Percentiles rank a stretch among this genome's conserved stretches.
phyloP scores from a whole-genome alignment of 2,329 filamentous ascomycete genomes.

The Calonectria henricotiae region DNA sequence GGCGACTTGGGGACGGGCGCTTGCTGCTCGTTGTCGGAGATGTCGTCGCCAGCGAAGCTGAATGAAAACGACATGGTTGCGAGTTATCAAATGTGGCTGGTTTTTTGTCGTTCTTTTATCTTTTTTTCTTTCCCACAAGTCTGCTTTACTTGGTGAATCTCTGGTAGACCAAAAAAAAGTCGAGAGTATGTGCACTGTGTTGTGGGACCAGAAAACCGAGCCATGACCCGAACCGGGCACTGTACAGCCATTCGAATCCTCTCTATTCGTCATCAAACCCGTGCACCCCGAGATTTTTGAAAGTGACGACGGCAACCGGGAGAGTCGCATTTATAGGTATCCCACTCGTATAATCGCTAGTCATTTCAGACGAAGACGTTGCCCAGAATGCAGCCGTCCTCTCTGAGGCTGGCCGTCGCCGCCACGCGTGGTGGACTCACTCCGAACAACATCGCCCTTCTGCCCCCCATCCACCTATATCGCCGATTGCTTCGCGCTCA shows the following conservation, averaged over 20 bases:
- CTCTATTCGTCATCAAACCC: constrained; percentile 32
- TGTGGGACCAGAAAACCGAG: constrained; percentile 44
- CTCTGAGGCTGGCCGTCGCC: constrained; percentile 59
- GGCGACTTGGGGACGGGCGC: constrained; percentile 43
- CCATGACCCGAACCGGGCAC: constrained; percentile 39
- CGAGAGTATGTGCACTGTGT: constrained; percentile 51
- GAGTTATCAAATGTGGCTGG: constrained; percentile 10
- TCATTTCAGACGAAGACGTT: background rate
- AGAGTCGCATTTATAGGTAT: background rate
- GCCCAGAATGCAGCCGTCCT: constrained; percentile 52
- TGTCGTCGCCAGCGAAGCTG: constrained; percentile 76
- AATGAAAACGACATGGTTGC: constrained; percentile 71
- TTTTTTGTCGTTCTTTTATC: constrained; percentile 23
- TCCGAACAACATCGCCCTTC: constrained; percentile 74
- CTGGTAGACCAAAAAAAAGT: constrained; percentile 45
- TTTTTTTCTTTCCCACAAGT: constrained; percentile 12
- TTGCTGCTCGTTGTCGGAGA: constrained; percentile 64
- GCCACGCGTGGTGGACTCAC: constrained; percentile 56
- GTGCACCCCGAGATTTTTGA: background rate
- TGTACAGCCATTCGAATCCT: constrained; percentile 40
- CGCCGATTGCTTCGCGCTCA: constrained; percentile 89
- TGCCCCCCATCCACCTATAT: constrained; percentile 92
- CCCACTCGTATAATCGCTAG: background rate
- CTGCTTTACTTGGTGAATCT: constrained; percentile 3
- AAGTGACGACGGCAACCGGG: background rate